Conservation (phyloP, 2,329 filamentous ascomycete genomes). For the Paraphoma sp. region DNA sequence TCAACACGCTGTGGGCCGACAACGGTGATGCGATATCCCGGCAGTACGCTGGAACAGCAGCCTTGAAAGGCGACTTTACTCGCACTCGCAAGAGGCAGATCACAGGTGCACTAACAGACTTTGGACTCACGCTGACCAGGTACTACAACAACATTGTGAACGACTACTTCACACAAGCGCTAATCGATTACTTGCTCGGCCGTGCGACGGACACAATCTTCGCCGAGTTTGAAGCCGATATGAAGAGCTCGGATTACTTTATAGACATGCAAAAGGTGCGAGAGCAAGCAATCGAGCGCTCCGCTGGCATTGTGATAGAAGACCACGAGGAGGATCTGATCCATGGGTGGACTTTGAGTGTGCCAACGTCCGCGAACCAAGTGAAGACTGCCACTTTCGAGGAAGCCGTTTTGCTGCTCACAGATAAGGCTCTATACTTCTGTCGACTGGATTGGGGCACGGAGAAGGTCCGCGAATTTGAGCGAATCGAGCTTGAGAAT, state of each 20-base stretch:
- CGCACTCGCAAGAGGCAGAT: slow-evolving; percentile 90
- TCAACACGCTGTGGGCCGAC: slow-evolving; percentile 96
- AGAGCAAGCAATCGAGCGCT: slow-evolving; percentile 88
- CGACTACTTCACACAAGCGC: slow-evolving; percentile 94
- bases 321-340: slow-evolving; percentile 82
- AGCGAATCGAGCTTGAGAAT: slow-evolving; percentile 79
- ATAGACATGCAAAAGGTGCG: slow-evolving; percentile 84
- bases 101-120: slow-evolving; percentile 87
- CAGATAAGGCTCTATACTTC: slow-evolving; percentile 82
- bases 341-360: slow-evolving; percentile 87
- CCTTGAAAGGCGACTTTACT: slow-evolving; percentile 96
- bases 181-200: slow-evolving; percentile 92
- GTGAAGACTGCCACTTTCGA: slow-evolving; percentile 75
- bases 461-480: slow-evolving; percentile 92
- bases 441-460: slow-evolving; percentile 94
- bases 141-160: slow-evolving; percentile 90
- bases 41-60: slow-evolving; percentile 94
- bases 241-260: slow-evolving; percentile 92
- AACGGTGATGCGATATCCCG: slow-evolving; percentile 96
- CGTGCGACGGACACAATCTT: slow-evolving; percentile 86
- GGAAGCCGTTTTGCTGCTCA: slow-evolving; percentile 86
- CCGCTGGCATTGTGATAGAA: slow-evolving; percentile 80
- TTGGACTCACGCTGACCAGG: slow-evolving; percentile 84
- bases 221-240: slow-evolving; percentile 90
- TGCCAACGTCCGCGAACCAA: slow-evolving; percentile 74